Evolutionary conservation across 2,329 filamentous ascomycete genomes (phyloP).

Genomic region (Trichoderma simmonsii): DNA sequence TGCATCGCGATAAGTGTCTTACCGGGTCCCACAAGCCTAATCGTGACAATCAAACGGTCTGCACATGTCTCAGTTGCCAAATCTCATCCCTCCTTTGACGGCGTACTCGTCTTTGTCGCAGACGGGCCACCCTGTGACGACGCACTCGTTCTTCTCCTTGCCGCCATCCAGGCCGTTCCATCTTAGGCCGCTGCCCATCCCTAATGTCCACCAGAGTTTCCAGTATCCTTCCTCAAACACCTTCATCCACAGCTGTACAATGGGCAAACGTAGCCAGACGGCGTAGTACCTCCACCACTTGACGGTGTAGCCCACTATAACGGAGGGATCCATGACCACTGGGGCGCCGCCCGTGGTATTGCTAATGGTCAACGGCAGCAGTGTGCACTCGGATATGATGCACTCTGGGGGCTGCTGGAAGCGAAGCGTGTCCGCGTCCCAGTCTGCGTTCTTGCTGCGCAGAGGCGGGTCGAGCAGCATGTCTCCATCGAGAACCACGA

Average conservation of each 20-base stretch:
- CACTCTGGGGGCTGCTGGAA: constrained; percentile 18
- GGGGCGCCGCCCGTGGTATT: constrained; percentile 19
- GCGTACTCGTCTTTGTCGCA: constrained; percentile 3
- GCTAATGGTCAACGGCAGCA: constrained; percentile 15
- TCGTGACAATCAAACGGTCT: neutral
- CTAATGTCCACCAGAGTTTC: constrained; percentile 17
- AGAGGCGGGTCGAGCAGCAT: constrained; percentile 17
- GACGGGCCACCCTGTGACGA: constrained; percentile 14
- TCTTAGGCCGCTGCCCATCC: constrained; percentile 14
- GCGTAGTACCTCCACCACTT: constrained; percentile 20
- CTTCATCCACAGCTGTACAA: constrained; percentile 18
- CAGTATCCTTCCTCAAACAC: constrained; percentile 18
- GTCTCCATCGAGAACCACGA: constrained; percentile 20
- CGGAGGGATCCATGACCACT: constrained; percentile 17
- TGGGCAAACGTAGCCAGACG: constrained; percentile 18
- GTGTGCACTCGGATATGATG: constrained; percentile 19
- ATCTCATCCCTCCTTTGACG: constrained; percentile 5
- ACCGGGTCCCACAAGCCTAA: neutral
- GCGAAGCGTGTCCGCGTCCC: constrained; percentile 15
- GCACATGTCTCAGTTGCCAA: neutral
- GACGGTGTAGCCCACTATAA: constrained; percentile 15
- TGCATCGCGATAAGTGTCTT: neutral
- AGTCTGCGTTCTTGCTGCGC: constrained; percentile 2
- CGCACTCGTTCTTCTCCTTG: constrained; percentile 18
- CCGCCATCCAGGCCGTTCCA: constrained; percentile 17